Conservation (phyloP, 23 red algal species). For the Chondrus crispus region DNA sequence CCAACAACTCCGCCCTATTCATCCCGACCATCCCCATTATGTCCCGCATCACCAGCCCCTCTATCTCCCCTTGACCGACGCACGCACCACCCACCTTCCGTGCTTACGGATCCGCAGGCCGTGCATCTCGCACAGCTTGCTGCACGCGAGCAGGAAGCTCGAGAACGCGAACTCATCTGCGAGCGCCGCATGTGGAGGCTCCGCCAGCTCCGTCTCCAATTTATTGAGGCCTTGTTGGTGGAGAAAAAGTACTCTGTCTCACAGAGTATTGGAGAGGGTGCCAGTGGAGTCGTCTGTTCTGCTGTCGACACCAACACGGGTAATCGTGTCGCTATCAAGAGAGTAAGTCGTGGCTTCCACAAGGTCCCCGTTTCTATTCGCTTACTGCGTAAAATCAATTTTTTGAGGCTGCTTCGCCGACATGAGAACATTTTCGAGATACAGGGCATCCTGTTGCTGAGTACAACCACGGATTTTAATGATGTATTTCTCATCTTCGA, state of each 20-base stretch:
- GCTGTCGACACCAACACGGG: slow-evolving; percentile 74
- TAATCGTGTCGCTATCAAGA: slow-evolving; percentile 81
- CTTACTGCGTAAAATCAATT: slow-evolving; percentile 86
- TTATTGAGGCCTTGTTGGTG: slow-evolving; percentile 58
- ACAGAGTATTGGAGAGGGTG: slow-evolving; percentile 84
- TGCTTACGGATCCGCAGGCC: too few species aligned
- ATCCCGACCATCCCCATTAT: too few species aligned
- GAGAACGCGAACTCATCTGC: too few species aligned
- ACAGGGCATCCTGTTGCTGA: slow-evolving; percentile 80
- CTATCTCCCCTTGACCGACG: too few species aligned
- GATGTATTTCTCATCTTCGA: slow-evolving; percentile 82
- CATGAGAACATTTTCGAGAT: slow-evolving; percentile 95
- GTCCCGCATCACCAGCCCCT: too few species aligned
- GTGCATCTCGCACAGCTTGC: too few species aligned
- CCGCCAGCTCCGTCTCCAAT: slow-evolving; percentile 57
- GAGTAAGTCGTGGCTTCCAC: slow-evolving; percentile 75
- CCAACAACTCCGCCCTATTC: too few species aligned
- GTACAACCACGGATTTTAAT: slow-evolving; percentile 40
- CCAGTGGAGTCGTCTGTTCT: slow-evolving; percentile 78
- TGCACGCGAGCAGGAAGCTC: too few species aligned
- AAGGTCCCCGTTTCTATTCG: slow-evolving; percentile 73
- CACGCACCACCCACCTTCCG: too few species aligned
- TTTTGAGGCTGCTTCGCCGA: slow-evolving; percentile 73
- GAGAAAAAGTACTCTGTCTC: slow-evolving; percentile 69
- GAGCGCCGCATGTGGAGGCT: slow-evolving; percentile 47